Evolutionary conservation across 2,329 filamentous ascomycete genomes (phyloP), one percentile per base, ranked within the genome.

Genomic region (Ophiobolus disseminans): DNA sequence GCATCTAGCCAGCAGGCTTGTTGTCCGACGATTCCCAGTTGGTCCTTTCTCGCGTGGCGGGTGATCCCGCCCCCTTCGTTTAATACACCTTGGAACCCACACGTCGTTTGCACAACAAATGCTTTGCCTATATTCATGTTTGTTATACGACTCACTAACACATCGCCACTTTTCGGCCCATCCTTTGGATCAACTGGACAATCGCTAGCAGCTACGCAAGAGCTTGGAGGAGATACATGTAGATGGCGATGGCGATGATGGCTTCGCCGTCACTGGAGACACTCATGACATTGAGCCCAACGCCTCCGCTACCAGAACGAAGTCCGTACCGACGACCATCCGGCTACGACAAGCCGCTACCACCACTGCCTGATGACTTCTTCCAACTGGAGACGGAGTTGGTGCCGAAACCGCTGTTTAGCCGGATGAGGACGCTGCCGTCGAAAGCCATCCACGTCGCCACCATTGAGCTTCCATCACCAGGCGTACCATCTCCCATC

Each of bases 381-480:
- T 48, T 42, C 28, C 47, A 47, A 21, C 40, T 56, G 26, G 55
- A 58, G 21, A 50, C 36, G 40, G 57, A 60, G 13, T 43, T 68
- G 10, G 39, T 63, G 3, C 67, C 67, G 9, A 52, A 49, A 21
- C 66, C 67, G 11, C 55, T 70, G 3, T 69, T 66, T 56, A 63
- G 56, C 55, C 60, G 50, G 32, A 49, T 52, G 20, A 60, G 41
- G 32, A 50, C 53, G 10, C 36, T 55, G 9, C 60, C 58, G 10
- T 54, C 62, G 17, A 50, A 53, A 23, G 36, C 56, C 4, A 48
- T 63, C 21, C 57, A 56, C 35, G 60, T 61, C 46, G 50, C 58
- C 22, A 51, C 65, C 35, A 45, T 61, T 31, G 58, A 66, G 28
- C 52, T 59, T 9, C 53, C 55, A 41, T 54, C 52, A 32, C 40